A percentile compares a stretch with the other conserved stretches of the same genome.
phyloP scores from a whole-genome alignment of 352 stramenopile species.

The Phytophthora hybrid region DNA sequence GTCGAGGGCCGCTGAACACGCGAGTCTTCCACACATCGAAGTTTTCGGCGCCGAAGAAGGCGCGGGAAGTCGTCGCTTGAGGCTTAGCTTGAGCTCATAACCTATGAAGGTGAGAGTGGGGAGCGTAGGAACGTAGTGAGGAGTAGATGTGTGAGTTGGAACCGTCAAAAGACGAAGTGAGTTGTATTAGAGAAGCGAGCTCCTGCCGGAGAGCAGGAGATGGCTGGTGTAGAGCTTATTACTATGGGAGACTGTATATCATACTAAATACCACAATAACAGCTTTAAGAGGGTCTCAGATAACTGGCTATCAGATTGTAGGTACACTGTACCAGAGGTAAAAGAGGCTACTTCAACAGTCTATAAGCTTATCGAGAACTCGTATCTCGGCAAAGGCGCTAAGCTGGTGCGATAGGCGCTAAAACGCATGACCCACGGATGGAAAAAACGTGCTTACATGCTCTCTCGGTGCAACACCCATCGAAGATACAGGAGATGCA shows the following conservation, averaged over 20 bases:
- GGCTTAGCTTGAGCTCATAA: conserved; percentile 13
- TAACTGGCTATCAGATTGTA: too few relatives aligned
- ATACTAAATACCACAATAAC: too few relatives aligned
- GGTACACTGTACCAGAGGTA: too few relatives aligned
- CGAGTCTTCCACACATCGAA: conserved; percentile 21
- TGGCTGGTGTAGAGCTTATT: neutral
- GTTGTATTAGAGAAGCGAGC: neutral
- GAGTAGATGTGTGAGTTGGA: neutral
- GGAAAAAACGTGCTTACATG: conserved; percentile 5
- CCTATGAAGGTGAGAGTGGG: neutral
- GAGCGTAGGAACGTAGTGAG: neutral
- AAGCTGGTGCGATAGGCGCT: conserved; percentile 6
- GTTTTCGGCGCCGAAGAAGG: neutral
- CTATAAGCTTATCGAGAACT: conserved; percentile 12
- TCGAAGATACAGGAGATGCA: conserved; percentile 3
- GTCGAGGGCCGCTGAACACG: conserved; percentile 10
- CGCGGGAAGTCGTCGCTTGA: conserved; percentile 27
- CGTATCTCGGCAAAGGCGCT: conserved; percentile 31
- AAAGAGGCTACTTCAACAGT: too few relatives aligned
- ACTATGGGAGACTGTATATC: neutral
- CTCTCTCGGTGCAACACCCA: conserved; percentile 33
- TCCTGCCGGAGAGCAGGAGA: neutral
- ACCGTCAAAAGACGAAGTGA: neutral
- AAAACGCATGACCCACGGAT: conserved; percentile 10
- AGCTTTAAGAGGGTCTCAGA: too few relatives aligned